A percentile compares a stretch with the other conserved stretches of the same genome.
phyloP scores from a whole-genome alignment of 2,329 filamentous ascomycete species.

The Arthroderma uncinatum region DNA sequence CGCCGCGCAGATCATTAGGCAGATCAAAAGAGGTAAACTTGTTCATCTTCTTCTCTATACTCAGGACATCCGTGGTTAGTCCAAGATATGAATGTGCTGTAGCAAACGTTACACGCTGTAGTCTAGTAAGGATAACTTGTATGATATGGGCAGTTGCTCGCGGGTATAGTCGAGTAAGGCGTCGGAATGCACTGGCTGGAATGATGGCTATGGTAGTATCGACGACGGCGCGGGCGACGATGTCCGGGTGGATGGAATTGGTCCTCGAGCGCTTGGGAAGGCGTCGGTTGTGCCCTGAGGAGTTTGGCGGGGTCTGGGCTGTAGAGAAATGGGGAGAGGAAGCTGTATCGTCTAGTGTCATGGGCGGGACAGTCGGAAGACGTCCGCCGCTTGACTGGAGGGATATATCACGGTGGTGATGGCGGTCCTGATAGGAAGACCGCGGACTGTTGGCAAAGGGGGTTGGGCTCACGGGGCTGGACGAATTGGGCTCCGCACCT shows the following conservation, averaged over 20 bases:
- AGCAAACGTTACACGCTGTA: constrained; percentile 86
- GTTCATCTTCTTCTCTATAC: constrained; percentile 88
- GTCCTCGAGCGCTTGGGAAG: constrained; percentile 33
- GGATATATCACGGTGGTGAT: constrained; percentile 7
- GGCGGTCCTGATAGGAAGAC: constrained; percentile 11
- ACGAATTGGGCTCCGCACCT: constrained; percentile 37
- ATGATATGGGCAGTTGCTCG: constrained; percentile 96
- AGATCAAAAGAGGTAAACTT: constrained; percentile 84
- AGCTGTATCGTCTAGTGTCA: constrained; percentile 45
- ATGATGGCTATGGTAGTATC: constrained; percentile 98
- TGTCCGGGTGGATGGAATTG: constrained; percentile 79
- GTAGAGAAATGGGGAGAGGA: constrained; percentile 18
- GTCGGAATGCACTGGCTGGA: constrained; percentile 85
- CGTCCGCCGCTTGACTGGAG: constrained; percentile 21
- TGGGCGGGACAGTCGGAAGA: constrained; percentile 57
- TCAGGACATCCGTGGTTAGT: constrained; percentile 77
- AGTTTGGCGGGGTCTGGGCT: constrained; percentile 12
- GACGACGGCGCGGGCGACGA: constrained; percentile 87
- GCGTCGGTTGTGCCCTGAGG: constrained; percentile 33
- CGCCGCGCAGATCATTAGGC: constrained; percentile 78
- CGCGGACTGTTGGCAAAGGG: constrained; percentile 22
- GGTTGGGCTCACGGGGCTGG: constrained; percentile 24
- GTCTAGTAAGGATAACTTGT: constrained; percentile 86
- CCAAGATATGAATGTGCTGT: constrained; percentile 93
- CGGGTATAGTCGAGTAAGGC: constrained; percentile 85